These are phyloP conservation scores for Polytolypa hystricis DNA, from an alignment of 2,329 filamentous ascomycete species.

Conservation along the genomic window DNA sequence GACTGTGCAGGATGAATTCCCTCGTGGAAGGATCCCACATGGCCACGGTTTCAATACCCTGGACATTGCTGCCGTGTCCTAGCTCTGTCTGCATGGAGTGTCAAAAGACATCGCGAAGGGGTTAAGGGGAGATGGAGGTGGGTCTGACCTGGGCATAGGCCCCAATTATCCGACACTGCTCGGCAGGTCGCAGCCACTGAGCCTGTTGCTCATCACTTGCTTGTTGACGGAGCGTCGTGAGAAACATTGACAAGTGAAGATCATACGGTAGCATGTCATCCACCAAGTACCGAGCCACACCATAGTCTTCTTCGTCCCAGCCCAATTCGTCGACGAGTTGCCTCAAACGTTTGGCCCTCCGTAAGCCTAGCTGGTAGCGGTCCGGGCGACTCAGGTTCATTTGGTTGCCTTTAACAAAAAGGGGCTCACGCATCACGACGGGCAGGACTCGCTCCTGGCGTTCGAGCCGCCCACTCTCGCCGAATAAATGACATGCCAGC, in stretches of 20 bases:
- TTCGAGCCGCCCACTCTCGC: conserved; percentile 37
- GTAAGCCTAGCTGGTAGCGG: conserved; percentile 43
- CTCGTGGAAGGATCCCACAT: conserved; percentile 32
- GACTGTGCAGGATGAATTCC: conserved; percentile 37
- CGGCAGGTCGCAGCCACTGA: conserved; percentile 36
- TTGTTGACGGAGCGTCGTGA: conserved; percentile 36
- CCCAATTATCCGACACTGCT: conserved; percentile 35
- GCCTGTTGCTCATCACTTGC: conserved; percentile 32
- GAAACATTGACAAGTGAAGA: conserved; percentile 40
- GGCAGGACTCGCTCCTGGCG: conserved; percentile 38
- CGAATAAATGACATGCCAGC: conserved; percentile 37
- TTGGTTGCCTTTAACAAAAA: conserved; percentile 41
- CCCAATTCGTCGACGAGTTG: conserved; percentile 34
- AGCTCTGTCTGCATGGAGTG: no score
- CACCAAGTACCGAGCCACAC: conserved; percentile 42
- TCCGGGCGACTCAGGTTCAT: conserved; percentile 42
- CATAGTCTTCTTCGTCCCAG: conserved; percentile 41
- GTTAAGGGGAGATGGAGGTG: no score
- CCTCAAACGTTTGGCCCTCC: conserved; percentile 40
- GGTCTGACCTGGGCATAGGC: conserved; percentile 39
- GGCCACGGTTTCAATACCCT: conserved; percentile 34
- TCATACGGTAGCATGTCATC: conserved; percentile 45
- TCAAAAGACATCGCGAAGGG: no score
- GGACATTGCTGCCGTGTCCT: conserved; percentile 38
- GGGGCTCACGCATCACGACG: conserved; percentile 35